Evolutionary conservation across 179 eudicot species (phyloP).

Genomic region (Corrigiola litoralis): DNA sequence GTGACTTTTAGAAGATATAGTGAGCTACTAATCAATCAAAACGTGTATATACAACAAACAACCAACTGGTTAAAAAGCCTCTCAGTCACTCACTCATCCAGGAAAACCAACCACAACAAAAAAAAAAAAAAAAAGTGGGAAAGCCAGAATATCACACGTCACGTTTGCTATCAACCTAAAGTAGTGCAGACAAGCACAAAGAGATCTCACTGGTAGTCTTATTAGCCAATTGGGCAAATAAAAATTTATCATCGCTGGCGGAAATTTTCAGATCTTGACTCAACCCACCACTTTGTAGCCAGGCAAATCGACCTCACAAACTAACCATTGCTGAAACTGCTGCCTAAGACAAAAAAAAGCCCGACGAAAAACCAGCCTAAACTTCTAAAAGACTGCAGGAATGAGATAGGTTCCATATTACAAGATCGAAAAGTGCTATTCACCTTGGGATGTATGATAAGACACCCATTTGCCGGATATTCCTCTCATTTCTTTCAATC

Average conservation of each 20-base stretch:
- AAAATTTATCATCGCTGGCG: not conserved
- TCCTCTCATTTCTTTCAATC: slow-evolving; percentile 88
- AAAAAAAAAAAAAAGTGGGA: not conserved
- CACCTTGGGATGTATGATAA: slow-evolving; percentile 91
- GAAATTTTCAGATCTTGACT: not conserved
- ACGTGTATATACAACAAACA: not conserved
- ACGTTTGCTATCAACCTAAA: not conserved
- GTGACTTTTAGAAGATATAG: not conserved
- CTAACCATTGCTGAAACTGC: not conserved
- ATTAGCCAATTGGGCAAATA: too few species aligned
- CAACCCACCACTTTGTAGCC: not conserved
- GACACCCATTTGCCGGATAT: slow-evolving; percentile 79
- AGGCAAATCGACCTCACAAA: slow-evolving; percentile 4
- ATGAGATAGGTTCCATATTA: not conserved
- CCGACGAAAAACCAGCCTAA: not conserved
- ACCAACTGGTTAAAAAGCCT: not conserved
- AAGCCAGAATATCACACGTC: not conserved
- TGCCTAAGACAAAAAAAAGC: not conserved
- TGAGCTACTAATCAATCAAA: not conserved
- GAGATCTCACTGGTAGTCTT: too few species aligned
- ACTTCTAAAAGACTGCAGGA: not conserved
- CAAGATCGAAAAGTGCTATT: slow-evolving; percentile 6
- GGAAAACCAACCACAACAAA: not conserved
- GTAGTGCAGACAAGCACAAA: not conserved
- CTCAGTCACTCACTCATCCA: not conserved